phyloP scores from a whole-genome alignment of 2,329 filamentous ascomycete species.

The Purpureocillium takamizusanense region DNA sequence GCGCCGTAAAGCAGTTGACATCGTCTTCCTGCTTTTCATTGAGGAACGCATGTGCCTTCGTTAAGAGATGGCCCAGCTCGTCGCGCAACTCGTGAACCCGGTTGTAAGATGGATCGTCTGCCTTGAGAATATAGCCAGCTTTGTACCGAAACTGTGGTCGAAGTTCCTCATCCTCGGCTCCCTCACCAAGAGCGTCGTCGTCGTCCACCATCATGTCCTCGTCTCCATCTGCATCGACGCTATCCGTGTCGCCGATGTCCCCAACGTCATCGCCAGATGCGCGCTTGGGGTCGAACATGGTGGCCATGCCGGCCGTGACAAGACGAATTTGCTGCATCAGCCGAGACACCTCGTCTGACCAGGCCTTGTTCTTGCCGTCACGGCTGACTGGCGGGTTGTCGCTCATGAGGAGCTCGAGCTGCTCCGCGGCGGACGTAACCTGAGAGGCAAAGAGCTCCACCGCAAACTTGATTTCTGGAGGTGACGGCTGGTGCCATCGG shows the following conservation, averaged over 20 bases:
- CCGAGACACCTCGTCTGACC: slow-evolving; percentile 92
- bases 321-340: slow-evolving; percentile 81
- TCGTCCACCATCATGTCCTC: slow-evolving; percentile 31
- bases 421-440: slow-evolving; percentile 63
- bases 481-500: slow-evolving; percentile 80
- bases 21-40: slow-evolving; percentile 84
- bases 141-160: slow-evolving; percentile 83
- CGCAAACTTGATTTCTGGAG: slow-evolving; percentile 78
- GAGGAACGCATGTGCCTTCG: slow-evolving; percentile 77
- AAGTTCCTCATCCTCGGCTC: slow-evolving; percentile 70
- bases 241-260: slow-evolving; percentile 40
- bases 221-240: slow-evolving; percentile 49
- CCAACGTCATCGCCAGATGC: slow-evolving; percentile 48
- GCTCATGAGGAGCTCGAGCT: slow-evolving; percentile 71
- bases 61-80: slow-evolving; percentile 69
- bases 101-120: slow-evolving; percentile 49
- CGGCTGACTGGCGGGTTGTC: slow-evolving; percentile 75
- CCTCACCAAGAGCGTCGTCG: slow-evolving; percentile 49
- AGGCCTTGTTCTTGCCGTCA: slow-evolving; percentile 94
- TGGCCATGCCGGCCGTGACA: slow-evolving; percentile 83
- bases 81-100: slow-evolving; percentile 75
- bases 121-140: slow-evolving; percentile 70
- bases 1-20: slow-evolving; percentile 84
- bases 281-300: slow-evolving; percentile 74
- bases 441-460: slow-evolving; percentile 83